phyloP scores from a whole-genome alignment of 139 green algal genomes.

The Penium margaritaceum region DNA sequence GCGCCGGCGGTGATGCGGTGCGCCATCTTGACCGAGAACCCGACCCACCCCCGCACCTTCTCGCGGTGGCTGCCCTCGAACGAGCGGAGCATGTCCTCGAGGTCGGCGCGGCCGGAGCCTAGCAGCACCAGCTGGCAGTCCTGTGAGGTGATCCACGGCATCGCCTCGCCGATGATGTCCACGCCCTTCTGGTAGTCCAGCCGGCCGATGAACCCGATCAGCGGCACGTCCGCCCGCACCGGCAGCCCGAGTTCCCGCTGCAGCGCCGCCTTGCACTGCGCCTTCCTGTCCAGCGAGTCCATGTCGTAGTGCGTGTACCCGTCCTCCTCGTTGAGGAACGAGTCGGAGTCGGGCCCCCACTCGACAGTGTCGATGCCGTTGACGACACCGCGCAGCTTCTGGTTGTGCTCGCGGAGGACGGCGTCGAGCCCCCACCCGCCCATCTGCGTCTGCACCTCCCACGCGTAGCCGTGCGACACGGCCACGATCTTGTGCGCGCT shows the following conservation, averaged over 20 bases:
- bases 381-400: constrained; percentile 87
- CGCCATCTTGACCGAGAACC: constrained; percentile 70
- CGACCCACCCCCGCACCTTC: constrained; percentile 58
- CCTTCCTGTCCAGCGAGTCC: constrained; percentile 62
- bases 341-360: constrained; percentile 69
- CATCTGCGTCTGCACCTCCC: constrained; percentile 90
- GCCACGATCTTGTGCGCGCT: constrained; percentile 74
- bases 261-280: constrained; percentile 68
- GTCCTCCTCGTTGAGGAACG: constrained; percentile 55
- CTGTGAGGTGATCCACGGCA: constrained; percentile 51
- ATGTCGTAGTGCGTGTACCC: constrained; percentile 65
- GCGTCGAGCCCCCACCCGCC: constrained; percentile 88
- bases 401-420: constrained; percentile 69
- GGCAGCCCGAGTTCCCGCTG: constrained; percentile 82
- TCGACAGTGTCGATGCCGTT: constrained; percentile 90
- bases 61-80: constrained; percentile 38
- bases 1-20: constrained; percentile 73
- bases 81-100: constrained; percentile 62
- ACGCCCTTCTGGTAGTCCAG: constrained; percentile 88
- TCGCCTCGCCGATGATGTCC: constrained; percentile 77
- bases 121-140: constrained; percentile 88
- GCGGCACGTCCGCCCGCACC: constrained; percentile 63
- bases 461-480: constrained; percentile 80
- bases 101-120: constrained; percentile 75
- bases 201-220: constrained; percentile 57